Base-by-base conservation (phyloP, 441 rosid genomes). In the Jatropha multifida region DNA sequence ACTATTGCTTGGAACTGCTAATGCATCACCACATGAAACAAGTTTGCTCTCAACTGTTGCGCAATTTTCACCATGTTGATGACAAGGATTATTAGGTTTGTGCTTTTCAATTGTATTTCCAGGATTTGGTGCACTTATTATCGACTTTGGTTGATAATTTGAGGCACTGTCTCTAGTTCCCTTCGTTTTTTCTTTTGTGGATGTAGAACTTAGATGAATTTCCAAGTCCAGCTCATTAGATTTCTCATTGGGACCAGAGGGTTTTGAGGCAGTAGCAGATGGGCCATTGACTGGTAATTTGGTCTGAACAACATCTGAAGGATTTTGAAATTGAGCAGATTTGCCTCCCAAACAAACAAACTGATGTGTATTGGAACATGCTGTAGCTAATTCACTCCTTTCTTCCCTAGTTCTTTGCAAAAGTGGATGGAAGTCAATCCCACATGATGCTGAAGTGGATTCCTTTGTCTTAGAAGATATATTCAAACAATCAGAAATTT, bases 361-460 rank as follows among this genome's bases (percentile, higher is more conserved):
- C 65, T 72, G 71, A 65, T 77, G 73, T 66, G 67, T 80, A 77
- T 76, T 84, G 59, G 85, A 81, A 78, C 80, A 23, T 77, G 73
- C 65, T 73, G 72, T 65, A 38, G 68, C 77, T 38, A 51, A 77
- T 74, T 81, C 83, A 55, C 62, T 72, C 27, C 79, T 87, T 65
- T 74, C 86, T 77, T 79, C 85, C 72, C 88, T 89, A 7, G 81
- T 77, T 84, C 90, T 89, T 81, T 89, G 92, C 82, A 96, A 82
- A 68, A 93, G 97, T 3, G 99, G 98, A 77, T 96, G 99, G 84
- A 96, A 92, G 77, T 92, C 92, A 65, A 90, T 86, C 77, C 88
- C 88, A 61, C 79, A 78, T 66, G 82, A 77, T 54, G 76, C 82
- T 66, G 88, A 80, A 73, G 82, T 73, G 41, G 85, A 80, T 72